These are phyloP conservation scores for Salix koriyanagi DNA, from an alignment of 345 rosid genomes.

Conservation along the genomic window DNA sequence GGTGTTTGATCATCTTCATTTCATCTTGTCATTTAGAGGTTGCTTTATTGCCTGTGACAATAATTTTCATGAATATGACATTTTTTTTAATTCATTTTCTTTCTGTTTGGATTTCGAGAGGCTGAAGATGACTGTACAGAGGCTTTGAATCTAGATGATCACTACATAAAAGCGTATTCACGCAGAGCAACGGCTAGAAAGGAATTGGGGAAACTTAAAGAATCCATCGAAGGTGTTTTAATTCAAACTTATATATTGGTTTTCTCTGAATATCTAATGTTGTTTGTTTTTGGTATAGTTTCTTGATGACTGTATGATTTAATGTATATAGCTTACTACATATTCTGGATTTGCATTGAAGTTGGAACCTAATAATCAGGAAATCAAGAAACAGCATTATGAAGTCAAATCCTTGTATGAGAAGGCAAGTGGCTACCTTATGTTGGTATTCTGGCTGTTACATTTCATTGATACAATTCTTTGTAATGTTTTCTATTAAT, in stretches of 20 bases:
- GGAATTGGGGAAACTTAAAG: conserved; percentile 69
- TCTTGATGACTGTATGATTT: no score
- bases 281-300: not conserved
- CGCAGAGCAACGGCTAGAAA: conserved; percentile 89
- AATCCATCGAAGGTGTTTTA: conserved; percentile 67
- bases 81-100: not conserved
- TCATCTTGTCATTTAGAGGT: not conserved
- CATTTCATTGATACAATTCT: not conserved
- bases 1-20: not conserved
- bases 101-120: conserved; percentile 52
- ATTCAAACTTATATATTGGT: not conserved
- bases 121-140: conserved; percentile 94
- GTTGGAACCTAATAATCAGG: no score
- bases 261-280: not conserved
- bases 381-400: no score
- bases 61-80: not conserved
- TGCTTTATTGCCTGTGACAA: not conserved
- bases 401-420: no score
- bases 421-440: not conserved
- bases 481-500: conserved; percentile 1
- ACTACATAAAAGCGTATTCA: conserved; percentile 81
- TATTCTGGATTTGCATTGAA: no score
- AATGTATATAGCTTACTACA: no score
- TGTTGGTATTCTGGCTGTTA: not conserved
- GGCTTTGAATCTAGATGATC: conserved; percentile 83